Base-by-base conservation (phyloP, 176 grass and related monocot genomes). In the Aechmea fasciata region DNA sequence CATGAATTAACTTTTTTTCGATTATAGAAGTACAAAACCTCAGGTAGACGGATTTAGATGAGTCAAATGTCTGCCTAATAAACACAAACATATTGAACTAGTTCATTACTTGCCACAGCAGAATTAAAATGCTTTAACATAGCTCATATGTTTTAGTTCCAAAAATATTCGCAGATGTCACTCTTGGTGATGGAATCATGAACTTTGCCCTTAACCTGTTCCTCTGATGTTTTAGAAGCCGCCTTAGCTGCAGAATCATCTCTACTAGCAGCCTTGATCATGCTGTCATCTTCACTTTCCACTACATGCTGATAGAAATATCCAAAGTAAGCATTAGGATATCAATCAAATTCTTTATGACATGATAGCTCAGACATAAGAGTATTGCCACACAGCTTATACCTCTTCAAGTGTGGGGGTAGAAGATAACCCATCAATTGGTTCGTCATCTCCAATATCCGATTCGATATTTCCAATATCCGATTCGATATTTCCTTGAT, bases 281-380 rank as follows among this genome's bases (percentile, higher is more conserved):
- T 53, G 41, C 11, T 28, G 1, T 72, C 64, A 77, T 73, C 73
- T 69, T 81, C 67, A 17, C 10, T 72, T 81, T 69, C 50, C 57
- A 74, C 62, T 28, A 48, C 78, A 75, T 65, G 78, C 86, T 88
- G 68, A 72, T 52, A 72, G n/a, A 75, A 29, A 81, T 63, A 15
- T 14, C 51, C 22, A 68, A 54, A 10, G 75, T 20, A 75, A 10
- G 75, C 19, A 75, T 26, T 19, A 71, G 68, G 33, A 17, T n/a
- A 64, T 49, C 28, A 48, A 49, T 25, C 63, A 57, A 22, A 62
- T 65, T 20, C 18, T 59, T 48, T 69, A 59, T 73, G 69, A 52
- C 20, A 65, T 47, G 10, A 6, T 57, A 77, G 2, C 10, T 61
- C 13, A 18, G 15, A 17, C 33, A 61, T 61, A 10, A 61, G 55